Percentiles rank a stretch among this genome's conserved stretches.
These are phyloP conservation scores for Fraxinus dipetala DNA, from an alignment of 305 asterid species.

Conservation along the genomic window DNA sequence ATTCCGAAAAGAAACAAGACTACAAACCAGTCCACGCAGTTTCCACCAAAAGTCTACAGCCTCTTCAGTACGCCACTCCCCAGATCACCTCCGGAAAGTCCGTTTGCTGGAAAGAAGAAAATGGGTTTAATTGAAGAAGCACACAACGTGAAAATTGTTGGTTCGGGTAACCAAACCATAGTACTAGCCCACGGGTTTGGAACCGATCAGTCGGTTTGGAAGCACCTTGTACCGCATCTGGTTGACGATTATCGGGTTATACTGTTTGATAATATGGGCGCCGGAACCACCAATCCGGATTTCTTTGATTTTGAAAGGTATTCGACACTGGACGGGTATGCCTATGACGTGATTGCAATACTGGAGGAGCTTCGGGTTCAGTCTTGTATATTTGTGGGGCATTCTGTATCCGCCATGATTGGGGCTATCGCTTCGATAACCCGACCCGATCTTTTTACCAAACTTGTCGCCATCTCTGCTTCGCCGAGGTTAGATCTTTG, in stretches of 20 bases:
- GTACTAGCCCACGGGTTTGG: constrained; percentile 85
- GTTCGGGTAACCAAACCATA: constrained; percentile 53
- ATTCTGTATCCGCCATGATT: constrained; percentile 82
- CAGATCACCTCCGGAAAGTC: not conserved
- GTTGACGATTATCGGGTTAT: constrained; percentile 60
- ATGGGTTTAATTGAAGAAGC: not conserved
- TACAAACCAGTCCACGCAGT: not conserved
- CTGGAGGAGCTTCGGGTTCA: constrained; percentile 54
- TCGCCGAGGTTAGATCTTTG: constrained; percentile 55
- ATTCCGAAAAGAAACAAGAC: no score
- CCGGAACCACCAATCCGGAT: constrained; percentile 85
- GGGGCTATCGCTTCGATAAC: constrained; percentile 69
- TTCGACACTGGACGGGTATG: constrained; percentile 66
- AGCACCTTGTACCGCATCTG: constrained; percentile 70
- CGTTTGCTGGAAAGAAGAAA: not conserved
- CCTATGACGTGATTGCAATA: constrained; percentile 69
- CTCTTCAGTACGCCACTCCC: not conserved
- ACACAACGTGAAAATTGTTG: constrained; percentile 64
- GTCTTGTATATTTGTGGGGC: constrained; percentile 70
- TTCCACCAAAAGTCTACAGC: not conserved
- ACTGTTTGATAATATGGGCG: constrained; percentile 79
- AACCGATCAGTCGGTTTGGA: constrained; percentile 86
- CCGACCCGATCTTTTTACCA: constrained; percentile 74
- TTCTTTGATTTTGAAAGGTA: constrained; percentile 80
- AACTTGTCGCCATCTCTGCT: constrained; percentile 54